Evolutionary conservation across 768 basidiomycete species (phyloP), one percentile per base, ranked within the genome.

Genomic region (Leccinum variicolor): DNA sequence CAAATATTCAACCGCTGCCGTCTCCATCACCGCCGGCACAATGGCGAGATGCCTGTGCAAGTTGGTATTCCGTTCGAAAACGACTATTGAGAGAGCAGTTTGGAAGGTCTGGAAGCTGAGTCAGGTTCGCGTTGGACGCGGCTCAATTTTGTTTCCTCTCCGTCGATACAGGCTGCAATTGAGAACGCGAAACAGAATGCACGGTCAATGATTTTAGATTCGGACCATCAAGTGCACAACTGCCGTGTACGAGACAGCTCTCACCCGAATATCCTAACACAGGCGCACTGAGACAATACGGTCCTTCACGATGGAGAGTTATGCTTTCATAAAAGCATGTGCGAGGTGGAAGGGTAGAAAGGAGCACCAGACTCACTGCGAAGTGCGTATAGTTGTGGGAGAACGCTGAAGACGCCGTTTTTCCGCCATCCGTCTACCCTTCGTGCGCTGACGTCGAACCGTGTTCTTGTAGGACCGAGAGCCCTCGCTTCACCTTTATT

Each of bases 251-350:
- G 95, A 98, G 73, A 97, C 94, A 0, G 91, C 88, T 0, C 80
- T 95, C 31, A 96, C 95, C 2, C 83, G 93, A 23, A 81, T 90
- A 71, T 95, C 95, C 76, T 77, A 87, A 58, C 84, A 87, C 60
- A 95, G 93, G 14, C 83, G 95, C 17, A 97, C 94, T 1, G 95
- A 98, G 68, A 94, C 92, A 1, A 85, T 98, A 53, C 84, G 94
- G 26, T 82, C 86, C 0, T 77, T 90, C 45, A 89, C 85, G 51
- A 74, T 73, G 19, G 90, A 94, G 60, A 89, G 88, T 57, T 81
- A 90, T 31, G 77, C 77, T 8, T 95, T 89, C 77, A 17, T 67
- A 19, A 55, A 39, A 50, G 60, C 58, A 10, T 66, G 59, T 53
- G 55, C 54, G 6, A 54, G 25, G 6, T 67, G 69, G 65, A 56